phyloP scores from a whole-genome alignment of 163 green algal species.

The Coccomyxa subellipsoidea region DNA sequence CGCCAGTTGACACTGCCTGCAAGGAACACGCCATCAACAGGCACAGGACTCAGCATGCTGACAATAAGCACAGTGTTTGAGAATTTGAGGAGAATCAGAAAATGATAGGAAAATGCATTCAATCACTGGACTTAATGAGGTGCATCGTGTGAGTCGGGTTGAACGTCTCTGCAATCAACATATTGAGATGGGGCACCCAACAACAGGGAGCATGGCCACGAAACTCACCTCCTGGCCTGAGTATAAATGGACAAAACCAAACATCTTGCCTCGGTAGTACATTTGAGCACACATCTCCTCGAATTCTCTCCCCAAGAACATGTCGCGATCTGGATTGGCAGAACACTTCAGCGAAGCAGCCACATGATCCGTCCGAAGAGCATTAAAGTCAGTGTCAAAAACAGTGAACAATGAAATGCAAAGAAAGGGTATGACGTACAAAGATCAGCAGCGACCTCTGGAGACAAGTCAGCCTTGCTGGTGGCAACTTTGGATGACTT shows the following conservation, averaged over 20 bases:
- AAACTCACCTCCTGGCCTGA: constrained; percentile 76
- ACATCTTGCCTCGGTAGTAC: constrained; percentile 94
- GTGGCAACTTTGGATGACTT: not conserved
- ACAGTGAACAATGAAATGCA: not conserved
- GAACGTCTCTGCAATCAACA: not conserved
- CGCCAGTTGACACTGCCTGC: constrained; percentile 75
- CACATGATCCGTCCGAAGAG: too few species aligned
- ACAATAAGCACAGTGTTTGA: too few species aligned
- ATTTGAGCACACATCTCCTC: constrained; percentile 93
- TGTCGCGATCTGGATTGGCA: constrained; percentile 62
- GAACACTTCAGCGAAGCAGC: constrained; percentile 51
- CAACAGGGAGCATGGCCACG: not conserved
- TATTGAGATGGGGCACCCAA: not conserved
- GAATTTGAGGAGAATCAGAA: too few species aligned
- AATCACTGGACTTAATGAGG: too few species aligned
- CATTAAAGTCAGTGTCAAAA: too few species aligned
- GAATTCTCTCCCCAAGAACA: constrained; percentile 93
- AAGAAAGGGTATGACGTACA: not conserved
- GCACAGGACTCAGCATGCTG: not conserved
- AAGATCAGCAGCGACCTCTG: constrained; percentile 11
- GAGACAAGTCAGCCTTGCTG: not conserved
- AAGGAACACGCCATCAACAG: not conserved
- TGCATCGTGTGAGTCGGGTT: too few species aligned
- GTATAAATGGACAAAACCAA: constrained; percentile 98
- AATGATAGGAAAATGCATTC: too few species aligned